Conservation (phyloP, 208 protist species). For the Paratrypanosoma confusum region DNA sequence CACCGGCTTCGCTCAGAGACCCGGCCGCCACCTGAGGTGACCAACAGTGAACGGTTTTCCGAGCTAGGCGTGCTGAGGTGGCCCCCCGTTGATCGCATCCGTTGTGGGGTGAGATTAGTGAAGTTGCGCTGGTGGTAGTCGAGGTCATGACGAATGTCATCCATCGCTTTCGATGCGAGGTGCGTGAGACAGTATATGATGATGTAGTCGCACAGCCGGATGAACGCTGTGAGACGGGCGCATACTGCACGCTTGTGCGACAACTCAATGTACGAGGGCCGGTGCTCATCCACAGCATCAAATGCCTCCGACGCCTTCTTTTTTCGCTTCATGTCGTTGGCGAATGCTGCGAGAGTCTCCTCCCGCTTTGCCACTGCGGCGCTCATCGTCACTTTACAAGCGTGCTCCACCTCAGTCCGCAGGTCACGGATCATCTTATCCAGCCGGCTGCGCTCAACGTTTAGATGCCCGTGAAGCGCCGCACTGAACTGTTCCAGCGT, state of each 20-base stretch:
- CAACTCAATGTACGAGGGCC: conserved; percentile 89
- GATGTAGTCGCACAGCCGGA: conserved; percentile 92
- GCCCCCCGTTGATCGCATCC: no score
- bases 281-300: conserved; percentile 70
- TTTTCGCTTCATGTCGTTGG: conserved; percentile 54
- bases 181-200: conserved; percentile 83
- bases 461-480: conserved; percentile 36
- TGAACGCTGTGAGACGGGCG: conserved; percentile 87
- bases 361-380: conserved; percentile 74
- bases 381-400: conserved; percentile 87
- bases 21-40: no score
- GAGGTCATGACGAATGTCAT: conserved; percentile 56
- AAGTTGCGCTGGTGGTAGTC: no score
- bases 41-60: no score
- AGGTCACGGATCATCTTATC: conserved; percentile 80
- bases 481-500: conserved; percentile 62
- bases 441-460: conserved; percentile 41
- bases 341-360: conserved; percentile 24
- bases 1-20: no score
- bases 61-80: no score
- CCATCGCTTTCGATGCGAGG: conserved; percentile 72
- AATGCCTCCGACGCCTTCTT: conserved; percentile 70
- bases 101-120: not conserved
- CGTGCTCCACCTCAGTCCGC: conserved; percentile 78
- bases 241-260: conserved; percentile 86